Base-by-base conservation (phyloP, 345 rosid species). In the Linum usitatissimum region DNA sequence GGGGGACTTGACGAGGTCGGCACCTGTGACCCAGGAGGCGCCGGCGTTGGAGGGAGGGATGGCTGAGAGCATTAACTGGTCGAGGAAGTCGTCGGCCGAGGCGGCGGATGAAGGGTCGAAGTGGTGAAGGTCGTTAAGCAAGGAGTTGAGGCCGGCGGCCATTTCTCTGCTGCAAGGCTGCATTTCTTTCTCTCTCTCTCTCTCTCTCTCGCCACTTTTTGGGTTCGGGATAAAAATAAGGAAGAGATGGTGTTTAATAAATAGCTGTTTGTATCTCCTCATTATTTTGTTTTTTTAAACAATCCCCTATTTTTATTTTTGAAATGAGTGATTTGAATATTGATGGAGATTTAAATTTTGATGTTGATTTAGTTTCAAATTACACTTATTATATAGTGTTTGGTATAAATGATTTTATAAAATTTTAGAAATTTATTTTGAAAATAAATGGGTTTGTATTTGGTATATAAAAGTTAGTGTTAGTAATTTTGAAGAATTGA, bases 31-130 rank as follows among this genome's bases (percentile, higher is more conserved):
- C 83, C 85, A 82, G 0, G 93, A 14, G 30, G 59, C 8, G 30
- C 28, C 28, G 59, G 1, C 3, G 23, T 23, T 66, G 57, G 72
- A 77, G 21, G 91, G 76, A 63, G 95, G 87, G 34, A 84, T 73
- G 59, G 83, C 54, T 9, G 96, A 85, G 57, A 89, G 84, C 85
- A 92, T 85, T 67, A 45, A 12, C 0, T 88, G 93, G 30, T 84
- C 90, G 14, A 88, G 85, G 70, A 91, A 88, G 59, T 80, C 91
- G 67, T 88, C 95, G 21, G 72, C 58, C 21, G 77, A 69, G 5
- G 51, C 51, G 51, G 59, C 23, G 59, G 73, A 79, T 15, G 76
- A 72, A 3, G 77, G 17, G 28, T 78, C 83, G 65, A 70, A 78
- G 61, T 63, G 63, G 23, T 38, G 45, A 20, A 38, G 67, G 14